Percentiles rank a stretch among this genome's conserved stretches.
These are phyloP conservation scores for Eruca vesicaria DNA, from an alignment of 441 rosid genomes.

Conservation along the genomic window DNA sequence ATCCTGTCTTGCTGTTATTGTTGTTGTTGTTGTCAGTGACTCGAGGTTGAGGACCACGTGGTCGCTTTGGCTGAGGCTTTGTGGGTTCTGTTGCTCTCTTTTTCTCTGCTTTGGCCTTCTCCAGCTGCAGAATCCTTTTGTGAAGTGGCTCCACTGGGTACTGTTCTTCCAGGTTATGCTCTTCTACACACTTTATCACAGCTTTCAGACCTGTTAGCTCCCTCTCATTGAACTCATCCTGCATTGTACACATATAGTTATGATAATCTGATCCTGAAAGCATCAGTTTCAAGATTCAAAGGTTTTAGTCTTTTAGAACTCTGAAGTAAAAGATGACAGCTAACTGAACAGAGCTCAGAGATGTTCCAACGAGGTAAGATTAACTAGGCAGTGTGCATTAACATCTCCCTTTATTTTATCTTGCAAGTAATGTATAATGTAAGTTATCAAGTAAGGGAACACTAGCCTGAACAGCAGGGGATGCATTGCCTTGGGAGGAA, in stretches of 20 bases:
- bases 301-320: neutral
- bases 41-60: slow-evolving; percentile 75
- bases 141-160: slow-evolving; percentile 73
- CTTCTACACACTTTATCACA: slow-evolving; percentile 92
- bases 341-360: neutral
- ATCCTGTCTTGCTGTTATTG: slow-evolving; percentile 30
- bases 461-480: neutral
- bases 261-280: neutral
- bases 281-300: neutral
- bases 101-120: slow-evolving; percentile 95
- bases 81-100: slow-evolving; percentile 76
- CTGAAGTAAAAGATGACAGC: neutral
- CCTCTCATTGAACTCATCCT: slow-evolving; percentile 82
- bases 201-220: slow-evolving; percentile 84
- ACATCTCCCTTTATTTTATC: neutral
- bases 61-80: slow-evolving; percentile 93
- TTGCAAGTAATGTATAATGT: neutral
- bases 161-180: slow-evolving; percentile 85
- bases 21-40: slow-evolving; percentile 40
- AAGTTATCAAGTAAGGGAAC: neutral
- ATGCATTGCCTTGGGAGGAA: neutral
- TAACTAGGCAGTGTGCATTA: neutral
- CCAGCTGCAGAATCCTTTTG: slow-evolving; percentile 67
- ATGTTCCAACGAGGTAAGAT: neutral
- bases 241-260: slow-evolving; percentile 1